These are phyloP conservation scores for Globisporangium paddicum DNA, from an alignment of 352 stramenopile genomes.

Conservation along the genomic window DNA sequence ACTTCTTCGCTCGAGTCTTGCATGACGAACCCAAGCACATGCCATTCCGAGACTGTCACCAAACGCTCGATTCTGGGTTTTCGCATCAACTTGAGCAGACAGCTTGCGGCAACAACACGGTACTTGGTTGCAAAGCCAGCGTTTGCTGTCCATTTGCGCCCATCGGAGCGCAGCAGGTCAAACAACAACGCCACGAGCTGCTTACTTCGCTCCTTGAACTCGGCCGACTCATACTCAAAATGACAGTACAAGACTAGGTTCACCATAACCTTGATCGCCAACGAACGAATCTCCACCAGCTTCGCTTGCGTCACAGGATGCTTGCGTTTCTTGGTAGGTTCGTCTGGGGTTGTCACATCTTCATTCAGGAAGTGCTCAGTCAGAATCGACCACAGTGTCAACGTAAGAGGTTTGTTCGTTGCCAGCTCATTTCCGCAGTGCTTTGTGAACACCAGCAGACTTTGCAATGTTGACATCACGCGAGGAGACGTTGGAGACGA, in stretches of 20 bases:
- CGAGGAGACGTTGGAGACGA: constrained; percentile 13
- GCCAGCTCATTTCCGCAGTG: constrained; percentile 28
- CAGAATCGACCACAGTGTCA: constrained; percentile 41
- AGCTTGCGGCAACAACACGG: constrained; percentile 39
- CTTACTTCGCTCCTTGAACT: constrained; percentile 18
- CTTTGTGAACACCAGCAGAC: constrained; percentile 62
- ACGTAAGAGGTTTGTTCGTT: constrained; percentile 19
- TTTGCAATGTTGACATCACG: constrained; percentile 41
- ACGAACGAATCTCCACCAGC: constrained; percentile 45
- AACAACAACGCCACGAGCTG: constrained; percentile 52
- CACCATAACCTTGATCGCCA: constrained; percentile 55
- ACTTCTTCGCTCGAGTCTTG: constrained; percentile 76
- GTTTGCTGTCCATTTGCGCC: constrained; percentile 36
- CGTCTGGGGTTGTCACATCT: neutral
- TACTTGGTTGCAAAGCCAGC: constrained; percentile 38
- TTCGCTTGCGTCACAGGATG: constrained; percentile 21
- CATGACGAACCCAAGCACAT: constrained; percentile 69
- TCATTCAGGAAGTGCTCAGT: constrained; percentile 37
- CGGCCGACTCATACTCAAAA: constrained; percentile 9
- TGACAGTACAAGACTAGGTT: constrained; percentile 52
- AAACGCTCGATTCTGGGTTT: constrained; percentile 45
- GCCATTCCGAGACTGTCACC: constrained; percentile 61
- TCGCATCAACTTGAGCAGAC: constrained; percentile 64
- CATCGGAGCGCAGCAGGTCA: constrained; percentile 55
- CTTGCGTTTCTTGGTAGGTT: constrained; percentile 7